A percentile compares a stretch with the other conserved stretches of the same genome.
Conservation (phyloP, 768 basidiomycete genomes). For the Daedalea quercina region DNA sequence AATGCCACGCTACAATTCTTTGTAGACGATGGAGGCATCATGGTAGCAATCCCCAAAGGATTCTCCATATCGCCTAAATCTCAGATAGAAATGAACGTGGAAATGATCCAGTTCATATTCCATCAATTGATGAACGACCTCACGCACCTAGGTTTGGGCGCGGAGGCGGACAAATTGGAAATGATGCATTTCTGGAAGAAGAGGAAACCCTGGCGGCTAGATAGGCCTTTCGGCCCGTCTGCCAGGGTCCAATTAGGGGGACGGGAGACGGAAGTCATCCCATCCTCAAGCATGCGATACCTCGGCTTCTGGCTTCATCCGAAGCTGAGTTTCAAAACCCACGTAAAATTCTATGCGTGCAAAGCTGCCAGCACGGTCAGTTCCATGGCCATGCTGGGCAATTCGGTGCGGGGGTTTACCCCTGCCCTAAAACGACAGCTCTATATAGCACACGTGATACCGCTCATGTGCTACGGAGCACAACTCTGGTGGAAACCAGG, state of each 20-base stretch:
- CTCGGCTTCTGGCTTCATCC: conserved; percentile 15
- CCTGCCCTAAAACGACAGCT: conserved; percentile 10
- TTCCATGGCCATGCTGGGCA: conserved; percentile 11
- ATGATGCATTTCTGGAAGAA: conserved; percentile 10
- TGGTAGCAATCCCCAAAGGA: neutral
- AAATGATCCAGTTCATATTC: neutral
- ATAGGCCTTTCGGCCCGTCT: neutral
- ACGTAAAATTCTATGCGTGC: conserved; percentile 8
- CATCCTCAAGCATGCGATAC: neutral
- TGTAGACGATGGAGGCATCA: conserved; percentile 12
- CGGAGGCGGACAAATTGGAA: conserved; percentile 11
- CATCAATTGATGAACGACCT: neutral
- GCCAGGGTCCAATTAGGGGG: neutral
- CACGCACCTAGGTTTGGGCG: conserved; percentile 4
- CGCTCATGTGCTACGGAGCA: conserved; percentile 13
- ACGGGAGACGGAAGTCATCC: neutral
- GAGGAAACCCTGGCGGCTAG: neutral
- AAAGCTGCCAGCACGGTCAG: conserved; percentile 7
- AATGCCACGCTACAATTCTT: conserved; percentile 5
- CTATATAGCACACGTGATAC: conserved; percentile 12
- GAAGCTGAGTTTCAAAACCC: conserved; percentile 6
- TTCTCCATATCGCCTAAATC: neutral
- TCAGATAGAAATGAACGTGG: neutral
- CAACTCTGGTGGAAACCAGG: conserved; percentile 16
- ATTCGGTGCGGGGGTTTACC: conserved; percentile 12